phyloP scores from a whole-genome alignment of 306 rosid species.

The Sophora flavescens region DNA sequence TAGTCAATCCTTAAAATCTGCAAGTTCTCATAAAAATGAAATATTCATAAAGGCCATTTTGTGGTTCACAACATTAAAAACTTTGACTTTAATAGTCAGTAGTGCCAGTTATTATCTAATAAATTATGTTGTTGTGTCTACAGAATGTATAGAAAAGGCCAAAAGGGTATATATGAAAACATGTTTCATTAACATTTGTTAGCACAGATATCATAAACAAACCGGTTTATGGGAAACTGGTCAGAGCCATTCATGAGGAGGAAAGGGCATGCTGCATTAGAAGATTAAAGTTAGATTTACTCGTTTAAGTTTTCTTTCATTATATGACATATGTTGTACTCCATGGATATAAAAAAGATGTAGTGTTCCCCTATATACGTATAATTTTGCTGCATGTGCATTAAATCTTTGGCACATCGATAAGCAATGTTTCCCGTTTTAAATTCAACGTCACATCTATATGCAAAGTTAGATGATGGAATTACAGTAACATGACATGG shows the following conservation, averaged over 20 bases:
- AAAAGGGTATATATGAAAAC: neutral
- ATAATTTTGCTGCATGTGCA: conserved; percentile 54
- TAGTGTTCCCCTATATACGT: conserved; percentile 46
- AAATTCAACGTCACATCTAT: conserved; percentile 60
- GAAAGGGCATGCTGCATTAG: conserved; percentile 32
- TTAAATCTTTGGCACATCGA: conserved; percentile 52
- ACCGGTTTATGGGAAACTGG: conserved; percentile 2
- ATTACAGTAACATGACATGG: conserved; percentile 45
- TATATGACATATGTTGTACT: conserved; percentile 30
- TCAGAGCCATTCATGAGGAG: conserved; percentile 33
- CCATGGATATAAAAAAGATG: conserved; percentile 37
- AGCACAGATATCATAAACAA: conserved; percentile 29
- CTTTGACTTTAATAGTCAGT: conserved; percentile 38
- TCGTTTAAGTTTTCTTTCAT: conserved; percentile 37
- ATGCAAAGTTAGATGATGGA: conserved; percentile 48
- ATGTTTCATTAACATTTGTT: neutral
- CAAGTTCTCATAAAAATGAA: conserved; percentile 29
- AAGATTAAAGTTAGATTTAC: conserved; percentile 36
- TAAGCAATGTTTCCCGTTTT: conserved; percentile 52
- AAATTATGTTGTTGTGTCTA: conserved; percentile 29
- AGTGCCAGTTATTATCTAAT: conserved; percentile 3
- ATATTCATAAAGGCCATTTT: conserved; percentile 8
- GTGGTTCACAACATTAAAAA: conserved; percentile 34
- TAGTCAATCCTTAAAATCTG: conserved; percentile 42
- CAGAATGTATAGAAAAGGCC: conserved; percentile 13